Conservation (phyloP, 805 yeast species). For the Candida awuae region DNA sequence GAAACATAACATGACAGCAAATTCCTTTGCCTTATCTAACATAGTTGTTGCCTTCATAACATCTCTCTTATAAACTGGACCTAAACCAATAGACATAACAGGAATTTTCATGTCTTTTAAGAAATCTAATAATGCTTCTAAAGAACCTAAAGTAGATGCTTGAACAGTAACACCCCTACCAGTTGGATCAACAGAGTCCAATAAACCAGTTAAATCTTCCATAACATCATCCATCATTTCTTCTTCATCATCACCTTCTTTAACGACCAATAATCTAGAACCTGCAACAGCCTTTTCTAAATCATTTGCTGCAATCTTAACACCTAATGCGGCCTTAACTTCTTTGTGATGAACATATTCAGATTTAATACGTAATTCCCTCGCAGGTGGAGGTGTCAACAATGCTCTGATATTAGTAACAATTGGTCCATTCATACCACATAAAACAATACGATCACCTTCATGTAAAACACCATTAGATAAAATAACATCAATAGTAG, state of each 20-base stretch:
- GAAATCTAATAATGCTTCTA: constrained; percentile 95
- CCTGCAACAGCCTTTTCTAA: constrained; percentile 99
- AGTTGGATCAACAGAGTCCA: constrained; percentile 88
- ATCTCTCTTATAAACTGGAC: constrained; percentile 97
- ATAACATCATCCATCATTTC: constrained; percentile 96
- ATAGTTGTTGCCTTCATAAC: constrained; percentile 95
- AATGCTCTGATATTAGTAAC: constrained; percentile 94
- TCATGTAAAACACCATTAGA: constrained; percentile 94
- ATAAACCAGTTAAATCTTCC: constrained; percentile 93
- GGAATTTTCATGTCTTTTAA: constrained; percentile 98
- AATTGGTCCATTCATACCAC: constrained; percentile 98
- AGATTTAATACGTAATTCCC: constrained; percentile 94
- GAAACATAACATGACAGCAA: constrained; percentile 96
- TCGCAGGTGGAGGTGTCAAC: constrained; percentile 93
- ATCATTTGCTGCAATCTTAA: constrained; percentile 95
- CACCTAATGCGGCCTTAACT: constrained; percentile 98
- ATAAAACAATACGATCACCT: constrained; percentile 90
- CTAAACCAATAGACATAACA: constrained; percentile 95
- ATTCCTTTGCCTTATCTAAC: constrained; percentile 94
- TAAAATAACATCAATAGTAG: constrained; percentile 94
- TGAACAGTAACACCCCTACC: constrained; percentile 98
- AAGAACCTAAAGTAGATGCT: constrained; percentile 96
- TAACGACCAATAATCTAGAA: constrained; percentile 88
- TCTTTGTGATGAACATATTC: constrained; percentile 94
- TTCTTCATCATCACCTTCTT: constrained; percentile 96